A percentile compares a stretch with the other conserved stretches of the same genome.
These are phyloP conservation scores for Irpex sp. DNA, from an alignment of 1,284 basidiomycete species.

Conservation along the genomic window DNA sequence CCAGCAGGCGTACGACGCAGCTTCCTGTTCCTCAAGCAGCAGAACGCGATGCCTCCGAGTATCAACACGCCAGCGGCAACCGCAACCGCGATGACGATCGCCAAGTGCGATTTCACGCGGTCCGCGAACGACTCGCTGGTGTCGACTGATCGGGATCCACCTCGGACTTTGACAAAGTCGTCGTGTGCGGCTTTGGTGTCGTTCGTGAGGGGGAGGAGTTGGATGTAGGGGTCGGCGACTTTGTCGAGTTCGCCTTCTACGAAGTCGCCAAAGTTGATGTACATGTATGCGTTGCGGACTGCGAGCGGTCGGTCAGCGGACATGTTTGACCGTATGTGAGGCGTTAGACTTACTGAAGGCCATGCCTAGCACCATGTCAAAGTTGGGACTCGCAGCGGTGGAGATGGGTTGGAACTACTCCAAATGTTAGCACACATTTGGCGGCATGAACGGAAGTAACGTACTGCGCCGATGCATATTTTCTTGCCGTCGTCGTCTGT, in stretches of 20 bases:
- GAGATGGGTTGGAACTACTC: conserved; percentile 63
- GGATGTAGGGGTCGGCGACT: conserved; percentile 50
- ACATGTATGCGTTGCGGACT: conserved; percentile 69
- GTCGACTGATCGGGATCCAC: background rate
- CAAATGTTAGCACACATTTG: background rate
- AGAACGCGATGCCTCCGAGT: conserved; percentile 10
- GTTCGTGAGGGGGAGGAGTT: conserved; percentile 52
- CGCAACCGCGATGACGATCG: conserved; percentile 11
- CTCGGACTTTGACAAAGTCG: conserved; percentile 44
- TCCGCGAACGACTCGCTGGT: background rate
- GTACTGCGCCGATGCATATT: conserved; percentile 24
- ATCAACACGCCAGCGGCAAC: conserved; percentile 8
- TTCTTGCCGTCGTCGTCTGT: conserved; percentile 19
- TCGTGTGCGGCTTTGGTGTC: conserved; percentile 34
- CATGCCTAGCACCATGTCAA: conserved; percentile 81
- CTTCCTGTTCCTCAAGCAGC: conserved; percentile 12
- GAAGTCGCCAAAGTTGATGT: conserved; percentile 63
- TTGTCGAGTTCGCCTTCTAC: conserved; percentile 34
- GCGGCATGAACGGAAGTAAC: background rate
- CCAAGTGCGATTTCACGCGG: conserved; percentile 7
- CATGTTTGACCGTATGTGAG: background rate
- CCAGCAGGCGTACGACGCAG: conserved; percentile 14
- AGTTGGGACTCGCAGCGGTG: conserved; percentile 33
- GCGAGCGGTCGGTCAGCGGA: conserved; percentile 6
- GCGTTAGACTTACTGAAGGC: conserved; percentile 55